Base-by-base conservation (phyloP, 192 early-diverging fungal genomes). In the Coemansia sp. region DNA sequence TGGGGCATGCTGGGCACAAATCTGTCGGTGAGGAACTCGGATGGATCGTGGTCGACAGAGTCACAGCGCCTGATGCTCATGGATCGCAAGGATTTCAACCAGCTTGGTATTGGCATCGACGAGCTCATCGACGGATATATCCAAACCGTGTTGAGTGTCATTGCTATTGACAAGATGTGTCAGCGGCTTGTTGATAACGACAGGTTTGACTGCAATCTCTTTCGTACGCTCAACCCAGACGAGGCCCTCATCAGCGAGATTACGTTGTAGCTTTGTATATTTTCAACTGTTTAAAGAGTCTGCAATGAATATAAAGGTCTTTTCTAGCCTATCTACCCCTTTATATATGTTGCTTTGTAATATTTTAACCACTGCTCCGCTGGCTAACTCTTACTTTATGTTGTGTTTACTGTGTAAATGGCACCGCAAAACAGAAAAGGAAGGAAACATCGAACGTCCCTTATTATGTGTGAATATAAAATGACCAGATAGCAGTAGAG, bases 1-100 rank as follows among this genome's bases (percentile, higher is more conserved):
- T 94, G 93, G 93, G 91, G 93, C 63, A 95, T 95, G 93, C 85
- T 95, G 8, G 93, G 91, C 25, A 95, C 92, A 2, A 95, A 95
- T 60, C 78, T 95, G 28, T 89, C 87, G 12, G 88, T 95, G 67
- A 93, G 92, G 77, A 58, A 86, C 26, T 85, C 88, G 10, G 83
- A 86, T 26, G 90, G 88, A 42, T 84, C 86, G 39, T 94, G 91
- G 92, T 87, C 87, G 12, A 92, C 92, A n/a, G 92, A 94, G 58
- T 84, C 92, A 20, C 88, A 90, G 67, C 82, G 92, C 16, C 67
- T 94, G 43, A 66, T 93, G 52, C 74, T 94, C n/a, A 93, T 94
- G 93, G 93, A 94, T 71, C 87, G 92, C 65, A 94, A 93, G 68
- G 93, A 94, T 64, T 93, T 94, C 51, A 94, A 94, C 72, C 87